Base-by-base conservation (phyloP, 1,284 basidiomycete species). In the Ceratobasidium sp. region DNA sequence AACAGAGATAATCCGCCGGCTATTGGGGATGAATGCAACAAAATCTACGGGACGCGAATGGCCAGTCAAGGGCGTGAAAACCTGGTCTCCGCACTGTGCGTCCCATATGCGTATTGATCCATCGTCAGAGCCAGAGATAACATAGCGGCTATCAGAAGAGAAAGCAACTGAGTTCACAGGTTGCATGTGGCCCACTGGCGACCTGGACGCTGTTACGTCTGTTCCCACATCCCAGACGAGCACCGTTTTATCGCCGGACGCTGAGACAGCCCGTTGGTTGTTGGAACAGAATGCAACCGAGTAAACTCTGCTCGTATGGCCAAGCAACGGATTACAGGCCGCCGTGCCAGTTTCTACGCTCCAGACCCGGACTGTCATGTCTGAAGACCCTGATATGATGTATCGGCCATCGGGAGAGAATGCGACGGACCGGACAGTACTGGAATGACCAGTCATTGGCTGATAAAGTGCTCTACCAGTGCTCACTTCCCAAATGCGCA, bases 81-180 rank as follows among this genome's bases (percentile, higher is more conserved):
- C 26, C 13, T 21, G 28, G 2, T 28, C 38, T 1, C 73, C 57
- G 21, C 26, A 58, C n/a, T 62, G 2, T 21, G 54, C 44, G 49
- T 72, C 61, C 73, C 70, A 74, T 9, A 75, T 9, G 1, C 52
- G 73, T 4, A 75, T 55, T 1, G 59, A 59, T n/a, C 28, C 4
- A 28, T 74, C 74, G 30, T 47, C 1, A 1, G 74, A 74, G 21
- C 73, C 73, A 1, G 73, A 72, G n/a, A 43, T 73, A 7, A 75
- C 16, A 26, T 28, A 32, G 16, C 38, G 58, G 32, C 74, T 61
- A 59, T 74, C 52, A 23, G 67, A 61, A 11, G 73, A 74, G 41
- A 63, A 75, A 1, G 73, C 67, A 2, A 75, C 55, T 16, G 32
- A 63, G n/a, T 2, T 5, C 13, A 67, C 62, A 1, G 7, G 18